Evolutionary conservation across 2,329 filamentous ascomycete genomes (phyloP).

Genomic region (Verticillium tricorpus): DNA sequence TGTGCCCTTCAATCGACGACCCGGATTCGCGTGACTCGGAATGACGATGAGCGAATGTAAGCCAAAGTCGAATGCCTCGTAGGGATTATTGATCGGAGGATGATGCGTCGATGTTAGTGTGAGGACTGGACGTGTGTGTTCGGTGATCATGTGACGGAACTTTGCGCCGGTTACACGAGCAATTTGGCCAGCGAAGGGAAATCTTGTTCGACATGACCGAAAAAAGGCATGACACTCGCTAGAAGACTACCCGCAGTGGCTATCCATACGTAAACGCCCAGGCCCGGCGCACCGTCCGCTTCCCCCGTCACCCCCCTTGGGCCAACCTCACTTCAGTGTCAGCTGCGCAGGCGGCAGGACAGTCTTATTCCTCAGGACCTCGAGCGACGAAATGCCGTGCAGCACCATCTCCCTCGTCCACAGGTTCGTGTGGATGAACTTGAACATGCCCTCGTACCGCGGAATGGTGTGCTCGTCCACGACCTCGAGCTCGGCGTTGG

Average conservation of each 20-base stretch:
- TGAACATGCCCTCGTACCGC: conserved; percentile 10
- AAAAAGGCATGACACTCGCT: too few relatives aligned
- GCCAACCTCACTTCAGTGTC: not conserved
- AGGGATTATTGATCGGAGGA: too few relatives aligned
- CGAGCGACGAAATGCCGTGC: conserved; percentile 7
- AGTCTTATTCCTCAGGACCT: conserved; percentile 10
- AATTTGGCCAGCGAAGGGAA: too few relatives aligned
- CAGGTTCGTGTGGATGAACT: conserved; percentile 11
- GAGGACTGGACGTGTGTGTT: too few relatives aligned
- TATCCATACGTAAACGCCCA: too few relatives aligned
- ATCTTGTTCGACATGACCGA: too few relatives aligned
- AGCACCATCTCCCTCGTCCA: conserved; percentile 18
- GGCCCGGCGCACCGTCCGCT: too few relatives aligned
- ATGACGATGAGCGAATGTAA: not conserved
- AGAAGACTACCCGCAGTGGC: too few relatives aligned
- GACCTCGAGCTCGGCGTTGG: not conserved
- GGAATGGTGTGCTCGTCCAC: not conserved
- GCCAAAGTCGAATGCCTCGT: too few relatives aligned
- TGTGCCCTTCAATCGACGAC: not conserved
- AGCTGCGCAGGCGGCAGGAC: not conserved
- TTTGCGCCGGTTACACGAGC: too few relatives aligned
- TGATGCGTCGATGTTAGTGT: too few relatives aligned
- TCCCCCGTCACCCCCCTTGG: not conserved
- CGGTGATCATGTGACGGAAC: too few relatives aligned
- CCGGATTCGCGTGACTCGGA: not conserved